Evolutionary conservation across 2,329 filamentous ascomycete species (phyloP).

Genomic region (Ophiostoma perfectum): DNA sequence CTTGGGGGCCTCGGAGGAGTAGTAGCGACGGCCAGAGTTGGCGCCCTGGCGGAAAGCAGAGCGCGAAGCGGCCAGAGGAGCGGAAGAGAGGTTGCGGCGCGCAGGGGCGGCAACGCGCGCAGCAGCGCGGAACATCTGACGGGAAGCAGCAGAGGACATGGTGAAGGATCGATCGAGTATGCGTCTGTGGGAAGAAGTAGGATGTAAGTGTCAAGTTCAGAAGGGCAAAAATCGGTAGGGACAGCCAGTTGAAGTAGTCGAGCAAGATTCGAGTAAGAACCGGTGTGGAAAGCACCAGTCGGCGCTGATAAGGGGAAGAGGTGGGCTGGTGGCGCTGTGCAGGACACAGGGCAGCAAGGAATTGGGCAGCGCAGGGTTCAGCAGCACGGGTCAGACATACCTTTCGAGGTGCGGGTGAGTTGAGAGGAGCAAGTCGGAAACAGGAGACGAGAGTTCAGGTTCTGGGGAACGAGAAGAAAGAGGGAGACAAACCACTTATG

Average conservation of each 20-base stretch:
- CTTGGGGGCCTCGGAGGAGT: slow-evolving; percentile 64
- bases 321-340: background rate
- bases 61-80: slow-evolving; percentile 55
- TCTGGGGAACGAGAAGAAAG: slow-evolving; percentile 8
- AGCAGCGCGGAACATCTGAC: slow-evolving; percentile 53
- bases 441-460: background rate
- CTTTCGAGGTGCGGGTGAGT: slow-evolving; percentile 8
- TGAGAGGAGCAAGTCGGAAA: background rate
- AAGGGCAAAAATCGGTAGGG: background rate
- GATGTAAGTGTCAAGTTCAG: background rate
- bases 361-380: slow-evolving; percentile 13
- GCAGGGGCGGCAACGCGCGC: slow-evolving; percentile 45
- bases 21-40: slow-evolving; percentile 62
- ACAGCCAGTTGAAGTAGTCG: background rate
- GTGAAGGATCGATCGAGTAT: slow-evolving; percentile 15
- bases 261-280: background rate
- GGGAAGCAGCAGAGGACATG: slow-evolving; percentile 41
- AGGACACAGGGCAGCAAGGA: no score
- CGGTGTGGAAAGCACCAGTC: background rate
- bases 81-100: slow-evolving; percentile 40
- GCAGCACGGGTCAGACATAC: background rate
- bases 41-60: slow-evolving; percentile 64
- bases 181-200: background rate
- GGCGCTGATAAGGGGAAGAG: background rate
- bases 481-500: slow-evolving; percentile 1